Base-by-base conservation (phyloP, 2,329 filamentous ascomycete genomes). In the Talaromyces rugulosus region DNA sequence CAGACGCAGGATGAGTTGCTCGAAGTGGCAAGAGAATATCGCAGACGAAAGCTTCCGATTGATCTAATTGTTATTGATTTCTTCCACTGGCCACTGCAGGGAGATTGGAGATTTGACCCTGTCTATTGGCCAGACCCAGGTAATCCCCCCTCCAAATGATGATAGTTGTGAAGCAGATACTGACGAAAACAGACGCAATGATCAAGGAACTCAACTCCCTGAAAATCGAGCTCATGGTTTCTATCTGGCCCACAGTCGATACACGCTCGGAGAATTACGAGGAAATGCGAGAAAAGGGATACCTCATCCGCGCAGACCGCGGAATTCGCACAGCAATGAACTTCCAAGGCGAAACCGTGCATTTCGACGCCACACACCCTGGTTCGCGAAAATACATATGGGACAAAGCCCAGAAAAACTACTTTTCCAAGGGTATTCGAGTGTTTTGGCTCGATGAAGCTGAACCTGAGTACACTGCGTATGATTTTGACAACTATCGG, bases 371-470 rank as follows among this genome's bases (percentile, higher is more conserved):
- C 1, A 90, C 87, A 0, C 87, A 88, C 64, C 85, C 87, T 0
- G 81, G 75, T 14, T 81, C 87, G 0, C 78, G 86, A 2, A 67
- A 78, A 1, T 89, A 82, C 52, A 77, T 89, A 2, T 90, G 87
- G 87, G 70, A 75, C 1, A 84, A 82, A 59, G 82, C 77, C 0
- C 86, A 84, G 69, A 66, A 81, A 59, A 86, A 89, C 69, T 89
- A 89, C 74, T 84, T 83, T 66, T 72, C 80, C 56, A 84, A 83
- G 59, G 87, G 87, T 1, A 85, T 89, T 71, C 81, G 82, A 62
- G 73, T 84, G 0, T 89, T 89, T 72, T 89, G 87, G 87, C 80
- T 89, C 0, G 87, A 90, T 66, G 87, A 89, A 70, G 87, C 87
- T 0, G 87, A 89, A 67, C 87, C 87, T 0, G 87, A 89, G 69